A percentile compares a stretch with the other conserved stretches of the same genome.
Conservation (phyloP, 441 rosid genomes). For the Gossypium lobatum region DNA sequence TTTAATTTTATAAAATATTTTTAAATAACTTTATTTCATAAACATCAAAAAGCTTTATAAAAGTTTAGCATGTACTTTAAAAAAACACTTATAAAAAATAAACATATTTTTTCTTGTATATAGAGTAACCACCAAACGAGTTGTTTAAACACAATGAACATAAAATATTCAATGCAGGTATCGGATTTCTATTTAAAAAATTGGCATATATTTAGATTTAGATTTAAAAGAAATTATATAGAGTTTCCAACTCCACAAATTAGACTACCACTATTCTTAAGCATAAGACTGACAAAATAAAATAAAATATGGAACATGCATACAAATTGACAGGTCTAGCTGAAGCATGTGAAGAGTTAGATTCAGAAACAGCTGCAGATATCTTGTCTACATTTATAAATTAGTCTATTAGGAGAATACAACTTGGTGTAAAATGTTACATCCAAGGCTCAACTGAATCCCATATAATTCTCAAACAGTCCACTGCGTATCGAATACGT, state of each 20-base stretch:
- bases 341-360: neutral
- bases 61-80: neutral
- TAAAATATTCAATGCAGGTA: neutral
- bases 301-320: neutral
- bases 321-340: neutral
- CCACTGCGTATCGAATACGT: neutral
- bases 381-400: neutral
- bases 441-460: neutral
- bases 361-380: neutral
- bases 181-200: neutral
- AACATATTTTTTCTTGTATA: neutral
- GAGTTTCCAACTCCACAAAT: neutral
- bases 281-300: neutral
- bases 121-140: neutral
- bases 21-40: neutral
- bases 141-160: neutral
- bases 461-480: neutral
- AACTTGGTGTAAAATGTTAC: conserved; percentile 7
- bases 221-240: neutral
- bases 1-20: no score
- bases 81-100: neutral
- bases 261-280: neutral
- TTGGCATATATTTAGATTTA: no score
- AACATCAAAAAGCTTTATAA: neutral
- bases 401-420: neutral